Conservation (phyloP, 345 rosid species). For the Gossypium bickii region DNA sequence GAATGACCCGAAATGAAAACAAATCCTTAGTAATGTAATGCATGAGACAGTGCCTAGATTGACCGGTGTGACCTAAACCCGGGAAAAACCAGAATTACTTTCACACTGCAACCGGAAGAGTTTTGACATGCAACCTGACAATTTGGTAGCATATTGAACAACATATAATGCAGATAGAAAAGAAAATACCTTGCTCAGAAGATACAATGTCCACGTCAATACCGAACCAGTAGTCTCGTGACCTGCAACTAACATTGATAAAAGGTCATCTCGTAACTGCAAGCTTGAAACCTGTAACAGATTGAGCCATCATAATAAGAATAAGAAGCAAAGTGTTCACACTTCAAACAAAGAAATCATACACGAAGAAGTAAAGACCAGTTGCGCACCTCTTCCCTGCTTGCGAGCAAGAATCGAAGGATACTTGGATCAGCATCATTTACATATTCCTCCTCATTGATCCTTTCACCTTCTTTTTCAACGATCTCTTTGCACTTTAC, state of each 20-base stretch:
- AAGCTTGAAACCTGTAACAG: constrained; percentile 63
- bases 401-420: constrained; percentile 89
- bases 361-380: background rate
- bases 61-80: too few relatives aligned
- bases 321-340: background rate
- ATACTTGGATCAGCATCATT: constrained; percentile 92
- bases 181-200: constrained; percentile 75
- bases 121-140: background rate
- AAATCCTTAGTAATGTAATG: too few relatives aligned
- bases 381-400: constrained; percentile 76
- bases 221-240: constrained; percentile 97
- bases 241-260: constrained; percentile 96
- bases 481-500: constrained; percentile 81
- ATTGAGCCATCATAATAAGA: constrained; percentile 13
- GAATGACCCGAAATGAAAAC: too few relatives aligned
- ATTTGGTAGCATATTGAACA: background rate
- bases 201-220: constrained; percentile 93
- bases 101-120: too few relatives aligned
- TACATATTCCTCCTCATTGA: constrained; percentile 80
- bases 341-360: background rate
- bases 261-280: constrained; percentile 85
- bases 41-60: too few relatives aligned
- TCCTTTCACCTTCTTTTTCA: constrained; percentile 85
- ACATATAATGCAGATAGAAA: background rate
- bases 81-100: too few relatives aligned